Percentiles rank a stretch among this genome's conserved stretches.
Conservation (phyloP, 768 basidiomycete genomes). For the Boletus tylopilopsis region DNA sequence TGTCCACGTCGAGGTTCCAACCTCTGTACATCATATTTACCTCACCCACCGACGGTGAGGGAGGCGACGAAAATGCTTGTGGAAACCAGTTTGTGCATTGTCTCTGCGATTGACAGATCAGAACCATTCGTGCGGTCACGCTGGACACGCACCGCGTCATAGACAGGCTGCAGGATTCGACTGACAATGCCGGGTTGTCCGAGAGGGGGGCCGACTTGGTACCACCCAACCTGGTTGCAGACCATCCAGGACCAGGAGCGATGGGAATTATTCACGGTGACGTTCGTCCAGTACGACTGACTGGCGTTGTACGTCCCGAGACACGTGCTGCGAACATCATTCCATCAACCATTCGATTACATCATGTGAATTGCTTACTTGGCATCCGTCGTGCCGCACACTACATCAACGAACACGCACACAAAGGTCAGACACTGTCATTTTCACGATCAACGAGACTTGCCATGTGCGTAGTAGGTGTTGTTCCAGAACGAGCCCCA, state of each 20-base stretch:
- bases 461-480: slow-evolving; percentile 45
- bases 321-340: slow-evolving; percentile 28
- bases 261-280: slow-evolving; percentile 46
- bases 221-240: slow-evolving; percentile 67
- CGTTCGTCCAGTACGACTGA: slow-evolving; percentile 49
- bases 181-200: slow-evolving; percentile 33
- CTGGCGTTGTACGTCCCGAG: slow-evolving; percentile 40
- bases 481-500: slow-evolving; percentile 60
- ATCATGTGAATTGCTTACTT: slow-evolving; percentile 7
- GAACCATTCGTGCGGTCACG: not conserved
- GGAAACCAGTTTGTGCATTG: slow-evolving; percentile 70
- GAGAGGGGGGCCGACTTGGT: slow-evolving; percentile 36
- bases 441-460: slow-evolving; percentile 20
- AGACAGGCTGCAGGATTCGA: slow-evolving; percentile 28
- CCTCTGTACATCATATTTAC: slow-evolving; percentile 56
- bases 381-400: slow-evolving; percentile 35
- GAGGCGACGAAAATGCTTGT: slow-evolving; percentile 46
- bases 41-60: slow-evolving; percentile 37
- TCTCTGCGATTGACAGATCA: slow-evolving; percentile 38
- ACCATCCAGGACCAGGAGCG: slow-evolving; percentile 75
- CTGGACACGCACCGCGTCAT: slow-evolving; percentile 20
- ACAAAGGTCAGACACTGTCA: not conserved
- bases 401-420: slow-evolving; percentile 30
- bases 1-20: slow-evolving; percentile 55
- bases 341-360: no score